Base-by-base conservation (phyloP, 2,329 filamentous ascomycete species). In the Seiridium cupressi region DNA sequence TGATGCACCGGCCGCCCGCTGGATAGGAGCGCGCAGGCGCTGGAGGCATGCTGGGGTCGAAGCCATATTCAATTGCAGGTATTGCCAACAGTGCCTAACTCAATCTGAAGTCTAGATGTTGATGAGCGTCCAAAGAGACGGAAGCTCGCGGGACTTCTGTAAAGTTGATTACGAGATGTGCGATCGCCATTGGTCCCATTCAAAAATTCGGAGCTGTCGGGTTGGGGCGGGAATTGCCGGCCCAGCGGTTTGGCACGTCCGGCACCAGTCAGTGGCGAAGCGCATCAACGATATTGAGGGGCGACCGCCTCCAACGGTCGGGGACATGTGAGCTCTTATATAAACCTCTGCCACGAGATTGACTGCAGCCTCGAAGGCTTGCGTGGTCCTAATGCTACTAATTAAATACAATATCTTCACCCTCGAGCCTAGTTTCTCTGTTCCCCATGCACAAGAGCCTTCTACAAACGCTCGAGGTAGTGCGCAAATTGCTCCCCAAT, bases 11-110 rank as follows among this genome's bases (percentile, higher is more conserved):
- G 72, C 59, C 46, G 61, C 70, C 55, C 70, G 68, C 59, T 66
- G 71, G 3, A 73, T 53, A 10, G 70, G 70, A 32, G 65, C 65
- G 49, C 68, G 65, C 11, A 71, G 56, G 58, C 69, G 66, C 59
- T 68, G 64, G 38, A 72, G 55, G 6, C 68, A 65, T 10, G 65
- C 61, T n/a, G 69, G 66, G 11, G 66, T 51, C 18, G 69, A 68
- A 35, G 66, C 66, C 70, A 73, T 73, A 9, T 13, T n/a, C 31
- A 6, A 11, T 31, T 4, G 36, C 18, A 38, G 13, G 53, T 11
- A 4, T 11, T 10, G 11, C 11, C 26, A 44, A 47, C 31, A 8
- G 34, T 57, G 18, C 18, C 18, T 26, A 26, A 26, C 18, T 26
- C 18, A 1, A 2, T 26, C 18, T 26, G 18, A 26, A 26, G 18